phyloP scores from a whole-genome alignment of 2,329 filamentous ascomycete species.

The Chalaropsis thielavioides region DNA sequence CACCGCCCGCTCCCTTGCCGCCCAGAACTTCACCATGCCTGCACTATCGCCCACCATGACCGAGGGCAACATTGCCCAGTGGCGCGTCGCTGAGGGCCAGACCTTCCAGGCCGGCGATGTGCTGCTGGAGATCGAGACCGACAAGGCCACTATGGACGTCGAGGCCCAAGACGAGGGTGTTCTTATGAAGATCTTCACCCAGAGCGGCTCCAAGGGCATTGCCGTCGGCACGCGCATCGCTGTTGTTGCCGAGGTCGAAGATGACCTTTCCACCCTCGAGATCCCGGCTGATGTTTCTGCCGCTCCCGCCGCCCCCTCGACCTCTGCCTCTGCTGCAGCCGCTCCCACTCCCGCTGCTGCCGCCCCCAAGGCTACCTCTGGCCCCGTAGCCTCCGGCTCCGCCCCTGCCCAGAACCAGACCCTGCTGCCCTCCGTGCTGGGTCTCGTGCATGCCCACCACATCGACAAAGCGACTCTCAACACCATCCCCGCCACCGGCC shows the following conservation, averaged over 20 bases:
- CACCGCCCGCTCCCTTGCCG: conserved; percentile 50
- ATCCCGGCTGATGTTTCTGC: conserved; percentile 53
- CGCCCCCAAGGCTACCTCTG: conserved; percentile 23
- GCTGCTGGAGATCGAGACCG: conserved; percentile 81
- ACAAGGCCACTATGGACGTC: conserved; percentile 90
- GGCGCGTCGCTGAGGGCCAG: conserved; percentile 80
- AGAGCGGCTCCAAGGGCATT: conserved; percentile 60
- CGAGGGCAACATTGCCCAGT: conserved; percentile 73
- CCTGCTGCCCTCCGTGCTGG: conserved; percentile 67
- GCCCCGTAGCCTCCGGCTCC: conserved; percentile 25
- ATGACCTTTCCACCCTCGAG: conserved; percentile 60
- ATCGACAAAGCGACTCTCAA: conserved; percentile 60
- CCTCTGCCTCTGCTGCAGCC: conserved; percentile 14
- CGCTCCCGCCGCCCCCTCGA: conserved; percentile 21
- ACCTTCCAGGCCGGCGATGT: conserved; percentile 72
- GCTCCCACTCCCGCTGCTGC: conserved; percentile 16
- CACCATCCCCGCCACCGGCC: conserved; percentile 77
- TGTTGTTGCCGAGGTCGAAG: conserved; percentile 66
- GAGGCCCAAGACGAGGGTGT: conserved; percentile 84
- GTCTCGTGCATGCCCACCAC: conserved; percentile 66
- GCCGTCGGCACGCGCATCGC: conserved; percentile 70
- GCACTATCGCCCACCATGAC: conserved; percentile 88
- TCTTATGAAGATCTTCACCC: conserved; percentile 65
- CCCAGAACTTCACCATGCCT: conserved; percentile 82
- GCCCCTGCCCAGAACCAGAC: conserved; percentile 33